These are phyloP conservation scores for Colletotrichum musicola DNA, from an alignment of 2,329 filamentous ascomycete species.

Conservation along the genomic window DNA sequence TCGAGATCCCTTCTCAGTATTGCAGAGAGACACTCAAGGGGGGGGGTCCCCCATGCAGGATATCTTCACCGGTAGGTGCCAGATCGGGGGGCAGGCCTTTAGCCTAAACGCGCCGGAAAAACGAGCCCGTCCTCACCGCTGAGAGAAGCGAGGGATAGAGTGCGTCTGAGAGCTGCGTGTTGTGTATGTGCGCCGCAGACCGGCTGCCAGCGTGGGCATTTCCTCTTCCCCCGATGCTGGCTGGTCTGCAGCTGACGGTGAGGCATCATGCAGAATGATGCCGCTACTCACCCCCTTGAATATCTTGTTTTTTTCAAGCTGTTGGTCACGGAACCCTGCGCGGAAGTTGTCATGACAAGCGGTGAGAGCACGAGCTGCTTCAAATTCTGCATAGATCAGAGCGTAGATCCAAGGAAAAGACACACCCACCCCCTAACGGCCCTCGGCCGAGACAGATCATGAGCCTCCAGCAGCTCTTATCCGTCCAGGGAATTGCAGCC, in stretches of 20 bases:
- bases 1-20: not conserved
- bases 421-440: not conserved
- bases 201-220: not conserved
- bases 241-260: not conserved
- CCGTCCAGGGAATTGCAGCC: not conserved
- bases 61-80: constrained; percentile 21
- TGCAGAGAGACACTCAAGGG: too few species aligned
- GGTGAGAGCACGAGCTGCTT: not conserved
- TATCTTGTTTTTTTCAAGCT: not conserved
- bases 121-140: constrained; percentile 17
- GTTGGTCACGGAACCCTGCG: not conserved
- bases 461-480: not conserved
- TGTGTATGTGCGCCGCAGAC: not conserved
- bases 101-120: constrained; percentile 33
- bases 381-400: not conserved
- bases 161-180: not conserved
- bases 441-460: not conserved
- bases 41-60: not conserved
- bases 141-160: not conserved
- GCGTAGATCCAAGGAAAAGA: not conserved
- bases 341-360: not conserved
- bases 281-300: not conserved
- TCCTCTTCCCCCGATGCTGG: not conserved
- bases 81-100: constrained; percentile 12
- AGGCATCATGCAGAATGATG: constrained; percentile 2